A percentile compares a stretch with the other conserved stretches of the same genome.
Conservation (phyloP, 352 stramenopile species). For the Halophytophthora batemanensis region DNA sequence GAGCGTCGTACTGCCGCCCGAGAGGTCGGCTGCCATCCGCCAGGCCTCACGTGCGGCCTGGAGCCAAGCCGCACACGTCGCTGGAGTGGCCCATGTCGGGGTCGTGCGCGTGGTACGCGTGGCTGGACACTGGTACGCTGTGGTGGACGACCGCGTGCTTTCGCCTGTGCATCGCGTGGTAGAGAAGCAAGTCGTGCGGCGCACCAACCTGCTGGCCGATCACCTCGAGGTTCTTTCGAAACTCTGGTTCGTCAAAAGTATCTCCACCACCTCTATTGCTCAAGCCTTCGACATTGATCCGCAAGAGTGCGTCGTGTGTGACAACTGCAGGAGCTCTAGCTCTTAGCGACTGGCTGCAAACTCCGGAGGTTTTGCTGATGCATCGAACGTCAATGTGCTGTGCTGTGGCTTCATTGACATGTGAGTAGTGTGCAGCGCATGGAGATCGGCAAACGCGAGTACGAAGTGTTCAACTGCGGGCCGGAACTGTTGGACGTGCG, state of each 20-base stretch:
- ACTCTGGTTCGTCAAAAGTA: conserved; percentile 57
- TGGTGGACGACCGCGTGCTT: conserved; percentile 58
- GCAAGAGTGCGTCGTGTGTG: conserved; percentile 36
- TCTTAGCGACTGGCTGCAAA: neutral
- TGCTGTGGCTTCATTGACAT: neutral
- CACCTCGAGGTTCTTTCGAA: conserved; percentile 59
- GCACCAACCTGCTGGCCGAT: conserved; percentile 36
- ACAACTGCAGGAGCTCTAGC: neutral
- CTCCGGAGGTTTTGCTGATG: neutral
- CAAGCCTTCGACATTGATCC: conserved; percentile 47
- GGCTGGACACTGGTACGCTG: conserved; percentile 37
- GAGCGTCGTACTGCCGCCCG: conserved; percentile 32
- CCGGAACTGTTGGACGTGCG: conserved; percentile 45
- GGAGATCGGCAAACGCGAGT: conserved; percentile 51
- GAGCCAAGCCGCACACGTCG: conserved; percentile 24
- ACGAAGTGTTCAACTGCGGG: conserved; percentile 49
- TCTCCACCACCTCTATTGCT: conserved; percentile 56
- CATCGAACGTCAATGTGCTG: neutral
- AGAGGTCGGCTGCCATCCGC: conserved; percentile 18
- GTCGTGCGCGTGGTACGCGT: conserved; percentile 32
- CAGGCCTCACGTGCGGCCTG: conserved; percentile 19
- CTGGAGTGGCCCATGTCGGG: conserved; percentile 29
- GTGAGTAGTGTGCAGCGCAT: conserved; percentile 41
- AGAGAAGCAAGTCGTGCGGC: conserved; percentile 46
- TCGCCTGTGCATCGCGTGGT: conserved; percentile 42